These are phyloP conservation scores for Croton laevigatus DNA, from an alignment of 441 rosid species.

Conservation along the genomic window DNA sequence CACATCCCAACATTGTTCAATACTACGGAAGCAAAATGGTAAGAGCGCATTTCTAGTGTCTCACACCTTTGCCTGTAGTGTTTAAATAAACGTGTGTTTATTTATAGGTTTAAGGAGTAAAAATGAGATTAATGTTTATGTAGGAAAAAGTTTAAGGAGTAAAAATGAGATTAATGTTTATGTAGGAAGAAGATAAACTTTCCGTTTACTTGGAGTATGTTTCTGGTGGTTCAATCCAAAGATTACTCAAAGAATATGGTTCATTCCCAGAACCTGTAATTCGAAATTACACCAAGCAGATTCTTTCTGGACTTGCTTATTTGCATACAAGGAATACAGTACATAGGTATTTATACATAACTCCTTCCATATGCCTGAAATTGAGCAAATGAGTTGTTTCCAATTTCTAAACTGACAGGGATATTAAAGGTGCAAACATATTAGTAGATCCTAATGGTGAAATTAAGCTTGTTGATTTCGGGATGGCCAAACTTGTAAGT, in stretches of 20 bases:
- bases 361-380: background rate
- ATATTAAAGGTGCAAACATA: constrained; percentile 23
- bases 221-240: constrained; percentile 24
- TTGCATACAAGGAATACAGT: constrained; percentile 20
- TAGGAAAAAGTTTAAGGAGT: too few relatives aligned
- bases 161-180: background rate
- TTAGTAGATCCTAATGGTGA: constrained; percentile 22
- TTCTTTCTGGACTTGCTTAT: constrained; percentile 22
- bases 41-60: background rate
- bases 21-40: constrained; percentile 22
- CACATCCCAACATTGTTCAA: constrained; percentile 23
- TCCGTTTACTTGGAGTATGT: constrained; percentile 20
- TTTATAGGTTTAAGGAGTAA: too few relatives aligned
- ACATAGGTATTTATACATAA: constrained; percentile 5
- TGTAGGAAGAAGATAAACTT: constrained; percentile 19
- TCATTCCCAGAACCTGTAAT: constrained; percentile 15
- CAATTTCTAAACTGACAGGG: constrained; percentile 5
- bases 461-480: constrained; percentile 17
- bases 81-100: too few relatives aligned
- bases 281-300: constrained; percentile 24
- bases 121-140: background rate
- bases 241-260: constrained; percentile 18
- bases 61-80: background rate
- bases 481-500: constrained; percentile 22
- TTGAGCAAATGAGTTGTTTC: background rate